Conservation (phyloP, 2,329 filamentous ascomycete genomes). For the Fusarium buharicum region DNA sequence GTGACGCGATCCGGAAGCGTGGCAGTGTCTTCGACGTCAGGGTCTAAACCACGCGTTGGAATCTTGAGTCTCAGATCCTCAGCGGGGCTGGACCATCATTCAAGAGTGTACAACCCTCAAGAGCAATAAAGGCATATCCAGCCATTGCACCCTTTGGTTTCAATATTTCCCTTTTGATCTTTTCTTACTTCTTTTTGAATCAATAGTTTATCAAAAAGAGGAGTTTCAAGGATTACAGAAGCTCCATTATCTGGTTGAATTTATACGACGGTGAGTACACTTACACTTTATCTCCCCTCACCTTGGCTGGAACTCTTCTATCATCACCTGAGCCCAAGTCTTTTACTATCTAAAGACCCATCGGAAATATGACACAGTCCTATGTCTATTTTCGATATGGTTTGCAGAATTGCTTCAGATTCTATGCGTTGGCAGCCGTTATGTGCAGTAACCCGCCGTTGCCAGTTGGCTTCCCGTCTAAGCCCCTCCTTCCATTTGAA, state of each 20-base stretch:
- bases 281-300: slow-evolving; percentile 11
- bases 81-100: slow-evolving; percentile 41
- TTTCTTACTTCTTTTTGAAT: slow-evolving; percentile 24
- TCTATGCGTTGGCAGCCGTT: slow-evolving; percentile 22
- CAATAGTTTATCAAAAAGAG: slow-evolving; percentile 30
- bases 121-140: slow-evolving; percentile 43
- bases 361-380: neutral
- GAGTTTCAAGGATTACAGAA: slow-evolving; percentile 20
- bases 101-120: slow-evolving; percentile 23
- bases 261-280: slow-evolving; percentile 30
- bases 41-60: slow-evolving; percentile 42
- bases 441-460: slow-evolving; percentile 25
- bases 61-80: slow-evolving; percentile 44
- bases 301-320: slow-evolving; percentile 19
- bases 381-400: neutral
- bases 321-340: neutral
- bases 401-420: neutral
- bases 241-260: slow-evolving; percentile 8
- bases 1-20: slow-evolving; percentile 40
- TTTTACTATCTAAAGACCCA: neutral
- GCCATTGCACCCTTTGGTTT: slow-evolving; percentile 33
- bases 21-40: slow-evolving; percentile 35
- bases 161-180: slow-evolving; percentile 35
- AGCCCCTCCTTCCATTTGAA: slow-evolving; percentile 27
- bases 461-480: slow-evolving; percentile 8